Evolutionary conservation across 495 filamentous ascomycete species (phyloP).

Genomic region (Penicillium lagena): DNA sequence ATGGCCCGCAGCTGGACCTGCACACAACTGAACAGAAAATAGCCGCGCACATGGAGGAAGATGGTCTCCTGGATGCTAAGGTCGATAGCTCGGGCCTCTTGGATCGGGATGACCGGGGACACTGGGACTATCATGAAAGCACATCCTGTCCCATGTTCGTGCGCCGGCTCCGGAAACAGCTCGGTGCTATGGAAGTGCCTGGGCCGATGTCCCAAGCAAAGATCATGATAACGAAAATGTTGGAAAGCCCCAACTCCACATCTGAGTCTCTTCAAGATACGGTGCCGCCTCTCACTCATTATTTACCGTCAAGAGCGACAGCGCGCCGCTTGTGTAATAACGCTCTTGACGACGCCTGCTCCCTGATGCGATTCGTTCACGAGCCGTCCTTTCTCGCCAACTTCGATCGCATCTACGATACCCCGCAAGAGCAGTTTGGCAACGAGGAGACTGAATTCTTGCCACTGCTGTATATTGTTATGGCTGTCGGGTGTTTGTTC

Average conservation of each 20-base stretch:
- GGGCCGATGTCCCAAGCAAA: constrained; percentile 31
- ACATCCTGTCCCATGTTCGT: constrained; percentile 89
- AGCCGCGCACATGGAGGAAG: constrained; percentile 41
- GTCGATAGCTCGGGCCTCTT: constrained; percentile 83
- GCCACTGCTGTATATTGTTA: constrained; percentile 73
- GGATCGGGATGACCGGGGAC: constrained; percentile 83
- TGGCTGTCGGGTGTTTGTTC: constrained; percentile 87
- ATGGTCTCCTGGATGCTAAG: constrained; percentile 88
- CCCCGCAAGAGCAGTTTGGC: constrained; percentile 57
- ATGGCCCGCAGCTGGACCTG: constrained; percentile 73
- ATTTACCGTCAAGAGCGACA: constrained; percentile 64
- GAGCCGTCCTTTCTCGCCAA: constrained; percentile 74
- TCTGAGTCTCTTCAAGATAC: constrained; percentile 55
- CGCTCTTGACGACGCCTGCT: constrained; percentile 76
- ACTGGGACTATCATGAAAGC: constrained; percentile 93
- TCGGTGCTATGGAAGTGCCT: constrained; percentile 52
- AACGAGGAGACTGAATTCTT: constrained; percentile 76
- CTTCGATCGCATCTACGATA: constrained; percentile 76
- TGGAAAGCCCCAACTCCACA: constrained; percentile 67
- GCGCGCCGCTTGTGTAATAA: constrained; percentile 66
- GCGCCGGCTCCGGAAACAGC: constrained; percentile 75
- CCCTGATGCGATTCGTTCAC: constrained; percentile 82
- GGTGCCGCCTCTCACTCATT: constrained; percentile 47
- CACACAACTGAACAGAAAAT: constrained; percentile 49
- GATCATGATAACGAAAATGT: constrained; percentile 43